These are phyloP conservation scores for Lepidium africanum DNA, from an alignment of 345 rosid genomes.

Conservation along the genomic window DNA sequence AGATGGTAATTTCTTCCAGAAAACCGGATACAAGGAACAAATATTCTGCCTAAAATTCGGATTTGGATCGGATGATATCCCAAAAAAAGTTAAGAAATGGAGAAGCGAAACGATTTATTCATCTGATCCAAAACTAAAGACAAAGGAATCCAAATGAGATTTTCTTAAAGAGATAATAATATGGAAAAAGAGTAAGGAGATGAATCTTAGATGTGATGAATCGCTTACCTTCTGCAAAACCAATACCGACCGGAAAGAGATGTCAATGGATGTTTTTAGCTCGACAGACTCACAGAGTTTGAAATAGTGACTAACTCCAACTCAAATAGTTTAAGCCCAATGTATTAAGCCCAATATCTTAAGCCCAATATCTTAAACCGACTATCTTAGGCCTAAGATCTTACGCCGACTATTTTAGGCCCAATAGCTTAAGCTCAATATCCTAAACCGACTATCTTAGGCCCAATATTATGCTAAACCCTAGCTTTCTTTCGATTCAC, in stretches of 20 bases:
- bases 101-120: neutral
- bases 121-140: neutral
- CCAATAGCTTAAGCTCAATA: neutral
- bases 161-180: neutral
- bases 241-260: neutral
- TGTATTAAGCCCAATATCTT: neutral
- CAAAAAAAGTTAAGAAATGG: neutral
- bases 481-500: neutral
- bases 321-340: neutral
- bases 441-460: neutral
- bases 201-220: conserved; percentile 8
- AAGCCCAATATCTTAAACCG: neutral
- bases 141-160: neutral
- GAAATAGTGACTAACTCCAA: neutral
- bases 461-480: neutral
- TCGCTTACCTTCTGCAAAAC: conserved; percentile 8
- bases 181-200: neutral
- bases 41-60: neutral
- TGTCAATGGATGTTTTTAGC: neutral
- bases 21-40: neutral
- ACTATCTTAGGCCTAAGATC: too few relatives aligned
- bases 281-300: neutral
- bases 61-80: neutral
- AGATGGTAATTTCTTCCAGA: neutral
- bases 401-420: neutral